Conservation (phyloP, 208 protist genomes). For the Angomonas deanei region DNA sequence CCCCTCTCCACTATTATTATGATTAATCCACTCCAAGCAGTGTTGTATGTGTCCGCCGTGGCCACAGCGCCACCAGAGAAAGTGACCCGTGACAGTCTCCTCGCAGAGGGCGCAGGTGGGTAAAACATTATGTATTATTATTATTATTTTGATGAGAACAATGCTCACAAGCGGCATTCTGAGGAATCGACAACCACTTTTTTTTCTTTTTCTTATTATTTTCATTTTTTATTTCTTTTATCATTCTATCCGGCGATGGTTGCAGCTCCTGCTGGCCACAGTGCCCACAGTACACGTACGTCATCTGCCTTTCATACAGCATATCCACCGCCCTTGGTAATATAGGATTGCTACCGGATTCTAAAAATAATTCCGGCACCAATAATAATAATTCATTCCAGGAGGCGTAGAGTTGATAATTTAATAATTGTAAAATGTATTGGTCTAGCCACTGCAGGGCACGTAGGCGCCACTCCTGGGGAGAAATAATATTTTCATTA, state of each 20-base stretch:
- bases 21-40: too few species aligned
- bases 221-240: neutral
- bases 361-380: slow-evolving; percentile 58
- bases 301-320: slow-evolving; percentile 75
- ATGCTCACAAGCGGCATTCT: too few species aligned
- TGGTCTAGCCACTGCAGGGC: slow-evolving; percentile 78
- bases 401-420: slow-evolving; percentile 58
- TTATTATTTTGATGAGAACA: too few species aligned
- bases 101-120: too few species aligned
- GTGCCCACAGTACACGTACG: slow-evolving; percentile 81
- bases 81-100: too few species aligned
- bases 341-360: slow-evolving; percentile 46
- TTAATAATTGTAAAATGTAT: slow-evolving; percentile 63
- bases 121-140: too few species aligned
- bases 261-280: too few species aligned
- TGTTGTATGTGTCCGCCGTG: too few species aligned
- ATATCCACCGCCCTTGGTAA: slow-evolving; percentile 63
- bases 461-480: slow-evolving; percentile 64
- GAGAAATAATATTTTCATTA: too few species aligned
- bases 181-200: neutral
- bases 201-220: slow-evolving; percentile 1
- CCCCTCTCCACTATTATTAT: too few species aligned
- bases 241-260: too few species aligned
- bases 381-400: slow-evolving; percentile 79
- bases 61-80: too few species aligned